Evolutionary conservation across 1,284 basidiomycete species (phyloP), one percentile per base, ranked within the genome.

Genomic region (Tylopilus sp.): DNA sequence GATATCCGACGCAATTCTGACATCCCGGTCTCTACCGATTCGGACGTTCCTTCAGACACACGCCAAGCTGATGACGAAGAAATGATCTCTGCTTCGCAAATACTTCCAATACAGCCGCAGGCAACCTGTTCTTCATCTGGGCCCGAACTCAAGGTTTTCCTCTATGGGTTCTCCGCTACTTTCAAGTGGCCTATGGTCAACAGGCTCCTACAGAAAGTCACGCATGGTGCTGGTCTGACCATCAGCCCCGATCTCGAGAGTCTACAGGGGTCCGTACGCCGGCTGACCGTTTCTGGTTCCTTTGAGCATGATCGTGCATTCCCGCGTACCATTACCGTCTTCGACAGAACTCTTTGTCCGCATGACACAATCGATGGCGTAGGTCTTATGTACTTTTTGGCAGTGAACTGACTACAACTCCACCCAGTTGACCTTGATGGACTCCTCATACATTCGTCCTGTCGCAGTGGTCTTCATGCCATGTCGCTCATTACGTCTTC

Each of bases 401-500:
- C 54, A 55, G 57, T 62, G 64, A 64, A 63, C 70, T 73, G 59
- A 77, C 70, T 72, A 71, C 71, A 78, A 69, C 66, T 55, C 54
- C 52, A 21, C 62, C 48, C 66, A 80, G 78, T 70, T 71, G 66
- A 68, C 63, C 58, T 59, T 70, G 59, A 66, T 70, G 58, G 62
- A 63, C 52, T 40, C 51, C 43, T 50, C 69, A 53, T 68, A 69
- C 42, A 66, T 72, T 56, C 81, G 77, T 45, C 83, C 83, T 35
- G 69, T 88, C 56, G 85, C 81, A 29, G 70, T 88, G 53, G 68
- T 87, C 44, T 84, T 79, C 65, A 66, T 85, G 40, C 85, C 85
- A 41, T 73, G 73, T 50, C 59, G 67, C 39, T 63, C 75, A 39
- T 60, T 69, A 17, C 59, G 57, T 44, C 63, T 84, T 15, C 71